Conservation (phyloP, 2,329 filamentous ascomycete genomes). For the Alternaria longipes region DNA sequence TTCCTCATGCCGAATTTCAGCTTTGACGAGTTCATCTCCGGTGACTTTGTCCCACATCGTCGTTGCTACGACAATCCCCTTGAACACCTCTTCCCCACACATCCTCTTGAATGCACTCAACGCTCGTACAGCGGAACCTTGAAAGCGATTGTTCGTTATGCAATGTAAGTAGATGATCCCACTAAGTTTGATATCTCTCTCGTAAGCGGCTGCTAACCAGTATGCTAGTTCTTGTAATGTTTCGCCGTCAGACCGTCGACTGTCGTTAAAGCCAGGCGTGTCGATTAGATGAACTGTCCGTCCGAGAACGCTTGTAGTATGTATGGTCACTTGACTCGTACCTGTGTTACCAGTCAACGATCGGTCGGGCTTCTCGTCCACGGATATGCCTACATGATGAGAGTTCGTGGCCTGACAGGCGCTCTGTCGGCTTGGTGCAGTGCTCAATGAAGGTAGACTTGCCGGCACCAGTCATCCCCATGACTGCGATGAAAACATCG, state of each 20-base stretch:
- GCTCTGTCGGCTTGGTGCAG: slow-evolving; percentile 5
- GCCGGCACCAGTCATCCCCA: slow-evolving; percentile 54
- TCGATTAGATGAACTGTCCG: slow-evolving; percentile 19
- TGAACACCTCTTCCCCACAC: slow-evolving; percentile 52
- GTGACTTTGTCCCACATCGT: slow-evolving; percentile 52
- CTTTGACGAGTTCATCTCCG: not conserved
- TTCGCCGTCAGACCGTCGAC: slow-evolving; percentile 52
- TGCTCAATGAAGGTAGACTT: slow-evolving; percentile 52
- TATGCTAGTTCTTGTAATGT: slow-evolving; percentile 54
- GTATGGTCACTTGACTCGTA: slow-evolving; percentile 8
- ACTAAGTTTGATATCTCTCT: slow-evolving; percentile 44
- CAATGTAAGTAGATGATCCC: slow-evolving; percentile 60
- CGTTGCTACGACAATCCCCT: slow-evolving; percentile 54
- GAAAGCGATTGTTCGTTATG: slow-evolving; percentile 55
- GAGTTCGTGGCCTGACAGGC: not conserved
- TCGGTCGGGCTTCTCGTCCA: not conserved
- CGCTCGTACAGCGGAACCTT: slow-evolving; percentile 53
- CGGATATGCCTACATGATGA: not conserved
- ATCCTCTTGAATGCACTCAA: slow-evolving; percentile 57
- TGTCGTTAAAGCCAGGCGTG: slow-evolving; percentile 26
- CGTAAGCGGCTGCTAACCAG: slow-evolving; percentile 50
- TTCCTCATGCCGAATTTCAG: not conserved
- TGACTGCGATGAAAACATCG: slow-evolving; percentile 45
- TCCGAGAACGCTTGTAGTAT: slow-evolving; percentile 7
- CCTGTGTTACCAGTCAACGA: not conserved